Evolutionary conservation across 768 basidiomycete species (phyloP).

Genomic region (Mycena chlorophos): DNA sequence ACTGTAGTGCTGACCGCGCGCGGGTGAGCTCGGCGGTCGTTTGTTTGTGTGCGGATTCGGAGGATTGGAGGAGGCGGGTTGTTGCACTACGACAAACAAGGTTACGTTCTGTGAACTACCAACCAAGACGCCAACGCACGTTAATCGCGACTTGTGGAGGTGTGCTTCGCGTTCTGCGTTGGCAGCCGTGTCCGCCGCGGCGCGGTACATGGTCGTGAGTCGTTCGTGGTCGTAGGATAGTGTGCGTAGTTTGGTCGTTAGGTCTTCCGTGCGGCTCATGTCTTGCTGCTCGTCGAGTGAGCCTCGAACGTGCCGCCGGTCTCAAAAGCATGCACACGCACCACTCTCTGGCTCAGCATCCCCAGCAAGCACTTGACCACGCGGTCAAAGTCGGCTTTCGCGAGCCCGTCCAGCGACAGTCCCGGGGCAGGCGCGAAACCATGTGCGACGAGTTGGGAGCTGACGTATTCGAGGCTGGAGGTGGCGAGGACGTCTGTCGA

Average conservation of each 20-base stretch:
- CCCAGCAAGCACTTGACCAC: slow-evolving; percentile 74
- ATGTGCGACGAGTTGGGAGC: slow-evolving; percentile 79
- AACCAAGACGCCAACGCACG: slow-evolving; percentile 46
- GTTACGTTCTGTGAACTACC: not conserved
- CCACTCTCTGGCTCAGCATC: slow-evolving; percentile 75
- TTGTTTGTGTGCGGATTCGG: slow-evolving; percentile 70
- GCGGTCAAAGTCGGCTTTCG: slow-evolving; percentile 52
- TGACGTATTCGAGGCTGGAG: slow-evolving; percentile 76
- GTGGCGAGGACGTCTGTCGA: slow-evolving; percentile 51
- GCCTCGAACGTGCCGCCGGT: not conserved
- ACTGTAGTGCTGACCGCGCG: slow-evolving; percentile 66
- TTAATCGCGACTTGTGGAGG: slow-evolving; percentile 67
- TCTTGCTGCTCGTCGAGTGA: slow-evolving; percentile 48
- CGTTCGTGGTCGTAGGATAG: slow-evolving; percentile 82
- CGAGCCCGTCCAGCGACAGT: slow-evolving; percentile 64
- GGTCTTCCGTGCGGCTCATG: slow-evolving; percentile 74
- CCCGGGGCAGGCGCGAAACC: slow-evolving; percentile 70
- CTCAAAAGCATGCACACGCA: slow-evolving; percentile 38
- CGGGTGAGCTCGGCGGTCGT: slow-evolving; percentile 70
- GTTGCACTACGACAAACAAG: slow-evolving; percentile 41
- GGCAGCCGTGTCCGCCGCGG: slow-evolving; percentile 59
- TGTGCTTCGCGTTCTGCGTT: slow-evolving; percentile 80
- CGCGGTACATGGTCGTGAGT: slow-evolving; percentile 61
- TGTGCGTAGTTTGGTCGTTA: slow-evolving; percentile 73
- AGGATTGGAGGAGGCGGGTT: slow-evolving; percentile 52